Evolutionary conservation across 441 rosid genomes (phyloP), one percentile per base, ranked within the genome.

Genomic region (Pelargonium citronellum): DNA sequence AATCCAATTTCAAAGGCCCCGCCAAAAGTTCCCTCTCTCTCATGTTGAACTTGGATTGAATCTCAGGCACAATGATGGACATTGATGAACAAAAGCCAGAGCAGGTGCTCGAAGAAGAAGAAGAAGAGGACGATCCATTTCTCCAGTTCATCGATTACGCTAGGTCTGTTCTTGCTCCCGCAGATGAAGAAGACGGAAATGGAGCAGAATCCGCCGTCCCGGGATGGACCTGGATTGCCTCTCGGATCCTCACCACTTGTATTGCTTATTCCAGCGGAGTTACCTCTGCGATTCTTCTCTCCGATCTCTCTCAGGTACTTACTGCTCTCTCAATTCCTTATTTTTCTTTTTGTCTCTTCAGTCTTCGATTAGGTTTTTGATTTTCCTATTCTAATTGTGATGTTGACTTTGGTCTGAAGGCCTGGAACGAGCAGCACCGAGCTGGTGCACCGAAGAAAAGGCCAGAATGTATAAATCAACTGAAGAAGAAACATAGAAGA

Each of bases 391-490:
- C 12, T 19, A 60, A 24, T 2, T 24, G 24, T 9, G 15, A 39
- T 58, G 5, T 63, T 44, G 19, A 55, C 17, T 53, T 75, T 66
- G 24, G 2, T 68, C 46, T 69, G 47, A 44, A 90, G 97, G 96
- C 88, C 3, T 90, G 99, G 99, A 80, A 78, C 37, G 98, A 91
- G 76, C 97, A 85, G 72, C 81, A 82, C 69, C 87, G 88, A 73
- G 61, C 74, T 4, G 80, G 83, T 22, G 76, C 80, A 17, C 76
- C 92, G 0, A 91, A 84, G 89, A 92, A 76, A 76, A 84, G 85
- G 76, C 97, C 92, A 0, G 92, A 90, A 34, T 82, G 81, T 15
- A 79, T 92, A 46, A 80, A 76, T 76, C 88, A 80, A 75, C 71
- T 89, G 87, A 84, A 79, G 79, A 89, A 74, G 83, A 83, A 87